A percentile compares a stretch with the other conserved stretches of the same genome.
These are phyloP conservation scores for Pythium dissotocum DNA, from an alignment of 352 stramenopile species.

Conservation along the genomic window DNA sequence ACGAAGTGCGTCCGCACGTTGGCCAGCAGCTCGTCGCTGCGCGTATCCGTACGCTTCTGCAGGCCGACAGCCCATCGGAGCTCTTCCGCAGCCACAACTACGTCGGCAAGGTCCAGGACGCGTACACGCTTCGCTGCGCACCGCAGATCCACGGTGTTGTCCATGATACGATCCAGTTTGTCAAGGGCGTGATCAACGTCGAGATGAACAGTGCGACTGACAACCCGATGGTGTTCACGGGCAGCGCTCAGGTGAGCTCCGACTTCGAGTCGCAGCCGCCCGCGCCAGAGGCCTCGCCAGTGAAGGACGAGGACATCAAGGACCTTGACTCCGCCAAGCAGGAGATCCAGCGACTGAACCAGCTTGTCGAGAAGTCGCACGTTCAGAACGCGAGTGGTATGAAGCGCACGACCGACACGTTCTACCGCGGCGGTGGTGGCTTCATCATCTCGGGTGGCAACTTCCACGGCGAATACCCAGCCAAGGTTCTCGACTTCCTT, in stretches of 20 bases:
- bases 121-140: conserved; percentile 87
- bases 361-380: conserved; percentile 52
- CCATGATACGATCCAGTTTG: conserved; percentile 88
- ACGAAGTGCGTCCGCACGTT: conserved; percentile 79
- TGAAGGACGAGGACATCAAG: conserved; percentile 43
- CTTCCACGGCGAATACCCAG: conserved; percentile 91
- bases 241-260: conserved; percentile 65
- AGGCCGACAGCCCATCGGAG: conserved; percentile 76
- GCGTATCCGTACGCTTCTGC: conserved; percentile 79
- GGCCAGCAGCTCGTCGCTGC: conserved; percentile 80
- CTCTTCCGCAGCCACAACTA: conserved; percentile 89
- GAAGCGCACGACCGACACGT: conserved; percentile 83
- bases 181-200: conserved; percentile 82
- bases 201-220: conserved; percentile 91
- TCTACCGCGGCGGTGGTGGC: conserved; percentile 73
- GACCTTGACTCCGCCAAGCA: conserved; percentile 72
- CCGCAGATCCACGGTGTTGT: conserved; percentile 89
- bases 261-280: conserved; percentile 46
- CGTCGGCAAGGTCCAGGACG: conserved; percentile 87
- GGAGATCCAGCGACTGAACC: conserved; percentile 75
- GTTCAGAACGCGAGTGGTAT: conserved; percentile 51
- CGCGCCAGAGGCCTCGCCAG: conserved; percentile 21
- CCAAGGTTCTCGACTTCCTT: conserved; percentile 89
- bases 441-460: conserved; percentile 91
- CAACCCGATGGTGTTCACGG: conserved; percentile 90